Evolutionary conservation across 768 basidiomycete genomes (phyloP).

Genomic region (Termitomyces sp.): DNA sequence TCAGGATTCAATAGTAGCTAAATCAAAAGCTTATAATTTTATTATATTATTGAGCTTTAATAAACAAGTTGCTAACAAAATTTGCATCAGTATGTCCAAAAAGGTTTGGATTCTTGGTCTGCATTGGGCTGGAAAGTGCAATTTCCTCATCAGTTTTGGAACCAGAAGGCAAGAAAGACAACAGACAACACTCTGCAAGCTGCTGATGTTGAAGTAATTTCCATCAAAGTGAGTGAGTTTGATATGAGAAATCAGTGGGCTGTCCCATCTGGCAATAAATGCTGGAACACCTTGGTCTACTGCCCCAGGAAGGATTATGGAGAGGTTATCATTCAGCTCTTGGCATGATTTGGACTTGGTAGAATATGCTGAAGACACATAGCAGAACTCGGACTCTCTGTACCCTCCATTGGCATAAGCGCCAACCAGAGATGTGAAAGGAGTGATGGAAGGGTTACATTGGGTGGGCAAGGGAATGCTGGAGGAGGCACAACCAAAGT

Average conservation of each 20-base stretch:
- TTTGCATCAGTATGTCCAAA: constrained; percentile 17
- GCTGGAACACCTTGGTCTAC: constrained; percentile 18
- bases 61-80: no score
- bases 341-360: constrained; percentile 12
- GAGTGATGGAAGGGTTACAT: constrained; percentile 9
- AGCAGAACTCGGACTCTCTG: constrained; percentile 14
- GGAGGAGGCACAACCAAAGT: background rate
- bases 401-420: constrained; percentile 15
- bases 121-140: constrained; percentile 10
- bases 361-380: constrained; percentile 8
- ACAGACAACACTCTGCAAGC: constrained; percentile 15
- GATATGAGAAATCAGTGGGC: constrained; percentile 14
- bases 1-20: no score
- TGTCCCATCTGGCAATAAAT: constrained; percentile 16
- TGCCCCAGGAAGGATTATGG: constrained; percentile 15
- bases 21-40: no score
- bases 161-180: background rate
- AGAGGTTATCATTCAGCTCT: constrained; percentile 10
- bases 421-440: constrained; percentile 10
- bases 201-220: constrained; percentile 16
- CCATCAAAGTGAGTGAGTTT: constrained; percentile 19
- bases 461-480: constrained; percentile 11
- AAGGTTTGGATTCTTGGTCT: constrained; percentile 14
- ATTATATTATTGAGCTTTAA: no score
- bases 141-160: background rate